These are phyloP conservation scores for Lotus japonicus DNA, from an alignment of 306 rosid species.

Conservation along the genomic window DNA sequence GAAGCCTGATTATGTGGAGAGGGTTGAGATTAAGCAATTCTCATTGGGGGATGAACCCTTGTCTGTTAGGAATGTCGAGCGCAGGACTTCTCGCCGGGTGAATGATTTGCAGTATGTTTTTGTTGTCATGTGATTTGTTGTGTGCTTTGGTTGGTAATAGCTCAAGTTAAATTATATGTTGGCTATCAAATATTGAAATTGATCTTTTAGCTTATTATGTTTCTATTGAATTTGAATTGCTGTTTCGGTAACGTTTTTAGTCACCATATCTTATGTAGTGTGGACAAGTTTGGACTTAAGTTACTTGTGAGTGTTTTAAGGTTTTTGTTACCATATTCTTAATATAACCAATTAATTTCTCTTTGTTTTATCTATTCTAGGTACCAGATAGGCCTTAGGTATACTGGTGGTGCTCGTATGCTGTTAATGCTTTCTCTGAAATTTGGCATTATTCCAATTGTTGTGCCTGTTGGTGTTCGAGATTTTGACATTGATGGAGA, in stretches of 20 bases:
- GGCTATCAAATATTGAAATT: neutral
- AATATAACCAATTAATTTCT: conserved; percentile 9
- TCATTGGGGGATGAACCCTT: conserved; percentile 87
- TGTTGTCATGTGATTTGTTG: neutral
- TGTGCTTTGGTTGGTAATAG: neutral
- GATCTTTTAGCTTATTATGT: neutral
- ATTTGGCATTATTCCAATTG: conserved; percentile 83
- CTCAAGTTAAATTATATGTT: conserved; percentile 2
- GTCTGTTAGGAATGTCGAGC: conserved; percentile 93
- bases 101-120: conserved; percentile 88
- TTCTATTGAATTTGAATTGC: conserved; percentile 7
- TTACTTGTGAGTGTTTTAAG: neutral
- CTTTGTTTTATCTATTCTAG: conserved; percentile 31
- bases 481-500: conserved; percentile 99
- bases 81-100: conserved; percentile 87
- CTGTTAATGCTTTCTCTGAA: conserved; percentile 85
- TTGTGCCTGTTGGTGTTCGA: conserved; percentile 85
- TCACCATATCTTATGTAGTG: neutral
- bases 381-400: conserved; percentile 98
- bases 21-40: conserved; percentile 94
- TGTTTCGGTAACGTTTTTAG: neutral
- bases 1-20: conserved; percentile 91
- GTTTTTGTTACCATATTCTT: neutral
- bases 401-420: conserved; percentile 97
- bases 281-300: neutral